Evolutionary conservation across 2,329 filamentous ascomycete species (phyloP), one percentile per base, ranked within the genome.

Genomic region (Ophiostoma australiae): DNA sequence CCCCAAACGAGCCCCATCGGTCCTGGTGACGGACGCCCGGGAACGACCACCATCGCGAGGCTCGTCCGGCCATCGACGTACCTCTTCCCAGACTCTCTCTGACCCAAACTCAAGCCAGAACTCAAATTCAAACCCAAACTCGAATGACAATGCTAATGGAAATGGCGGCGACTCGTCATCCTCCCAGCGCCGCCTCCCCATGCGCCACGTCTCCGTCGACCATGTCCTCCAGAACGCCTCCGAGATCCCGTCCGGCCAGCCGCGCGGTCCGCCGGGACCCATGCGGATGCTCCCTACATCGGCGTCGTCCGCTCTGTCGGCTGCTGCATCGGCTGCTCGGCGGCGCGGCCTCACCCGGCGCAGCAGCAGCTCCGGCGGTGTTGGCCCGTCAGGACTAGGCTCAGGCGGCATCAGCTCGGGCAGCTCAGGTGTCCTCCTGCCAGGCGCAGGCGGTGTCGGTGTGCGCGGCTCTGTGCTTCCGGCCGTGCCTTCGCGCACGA

Each of bases 171-270:
- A 37, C 55, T 15, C 52, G 73, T 73, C 73, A 27, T 63, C 72
- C n/a, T 11, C 70, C 1, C 67, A 70, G 72, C 76, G 48, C 17
- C 72, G 69, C n/a, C 69, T 73, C 75, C 83, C 85, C 75, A 94
- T 88, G 83, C 91, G 88, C 76, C 91, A 91, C 79, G 92, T 98
- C 78, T 90, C 89, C 0, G 94, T 99, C 79, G 95, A 99, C 82
- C 97, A 94, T 78, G 91, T 98, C 74, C 88, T 99, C 5, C 93
- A 97, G 79, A 92, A 97, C 82, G 91, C 93, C 72, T 95, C 93
- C 68, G 94, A 97, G 77, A 95, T 99, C 58, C 95, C 95, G 1
- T 98, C 95, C 0, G 94, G 93, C 76, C 94, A 97, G 80, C 92
- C 93, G 71, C 89, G 95, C 55, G 85, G 87, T 0, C 90, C 91